phyloP scores from a whole-genome alignment of 2,329 filamentous ascomycete genomes.

The Arthrobotrys megalospora region DNA sequence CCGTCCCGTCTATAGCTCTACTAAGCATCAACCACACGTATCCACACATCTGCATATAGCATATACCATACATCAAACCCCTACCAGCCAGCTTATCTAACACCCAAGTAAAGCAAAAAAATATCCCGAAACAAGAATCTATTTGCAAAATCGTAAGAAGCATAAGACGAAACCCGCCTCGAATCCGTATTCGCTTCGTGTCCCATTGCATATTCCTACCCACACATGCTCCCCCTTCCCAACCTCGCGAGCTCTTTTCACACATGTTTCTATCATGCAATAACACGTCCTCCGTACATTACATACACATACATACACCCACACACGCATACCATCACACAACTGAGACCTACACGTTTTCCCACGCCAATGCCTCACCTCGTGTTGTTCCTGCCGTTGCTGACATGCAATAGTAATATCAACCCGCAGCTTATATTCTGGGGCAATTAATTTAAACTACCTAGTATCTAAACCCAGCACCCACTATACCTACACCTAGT shows the following conservation, averaged over 20 bases:
- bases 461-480: slow-evolving; percentile 7
- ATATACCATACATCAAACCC: neutral
- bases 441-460: slow-evolving; percentile 33
- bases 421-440: slow-evolving; percentile 44
- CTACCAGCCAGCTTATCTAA: slow-evolving; percentile 23
- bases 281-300: slow-evolving; percentile 25
- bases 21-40: slow-evolving; percentile 34
- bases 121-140: slow-evolving; percentile 3
- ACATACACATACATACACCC: neutral
- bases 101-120: slow-evolving; percentile 3
- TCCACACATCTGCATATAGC: slow-evolving; percentile 23
- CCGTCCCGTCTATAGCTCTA: slow-evolving; percentile 30
- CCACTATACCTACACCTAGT: neutral
- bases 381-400: slow-evolving; percentile 41
- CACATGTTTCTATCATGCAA: slow-evolving; percentile 11
- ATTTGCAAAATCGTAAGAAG: slow-evolving; percentile 20
- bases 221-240: neutral
- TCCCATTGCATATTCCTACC: slow-evolving; percentile 17
- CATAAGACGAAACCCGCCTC: slow-evolving; percentile 34
- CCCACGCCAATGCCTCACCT: slow-evolving; percentile 18
- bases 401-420: slow-evolving; percentile 45
- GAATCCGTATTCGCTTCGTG: slow-evolving; percentile 33
- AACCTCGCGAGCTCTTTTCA: slow-evolving; percentile 22
- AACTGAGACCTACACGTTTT: neutral
- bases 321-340: neutral